Evolutionary conservation across 352 stramenopile genomes (phyloP).

Genomic region (Phytophthora ramorum): DNA sequence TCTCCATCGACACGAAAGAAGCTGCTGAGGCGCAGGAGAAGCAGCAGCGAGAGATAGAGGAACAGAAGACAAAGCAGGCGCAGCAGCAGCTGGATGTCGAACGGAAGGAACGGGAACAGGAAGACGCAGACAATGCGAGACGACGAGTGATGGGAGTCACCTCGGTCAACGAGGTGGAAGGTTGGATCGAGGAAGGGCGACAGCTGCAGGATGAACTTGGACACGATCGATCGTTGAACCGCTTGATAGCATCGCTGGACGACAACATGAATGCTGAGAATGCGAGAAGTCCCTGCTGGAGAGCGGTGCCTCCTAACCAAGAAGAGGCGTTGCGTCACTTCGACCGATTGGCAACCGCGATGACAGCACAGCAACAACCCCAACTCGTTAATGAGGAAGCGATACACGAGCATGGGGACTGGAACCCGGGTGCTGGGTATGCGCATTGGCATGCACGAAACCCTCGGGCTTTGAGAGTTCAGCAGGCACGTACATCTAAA

Average conservation of each 20-base stretch:
- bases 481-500: not conserved
- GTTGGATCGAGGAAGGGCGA: constrained; percentile 43
- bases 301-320: not conserved
- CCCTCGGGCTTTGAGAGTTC: not conserved
- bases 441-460: not conserved
- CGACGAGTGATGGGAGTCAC: constrained; percentile 62
- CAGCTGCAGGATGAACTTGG: constrained; percentile 18
- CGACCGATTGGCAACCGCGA: constrained; percentile 10
- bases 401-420: not conserved
- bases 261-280: constrained; percentile 7
- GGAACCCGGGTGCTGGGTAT: not conserved
- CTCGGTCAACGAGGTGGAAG: constrained; percentile 50
- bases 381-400: not conserved
- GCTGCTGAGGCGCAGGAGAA: constrained; percentile 36
- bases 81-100: constrained; percentile 32
- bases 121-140: constrained; percentile 46
- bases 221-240: constrained; percentile 8
- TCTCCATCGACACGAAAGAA: constrained; percentile 61
- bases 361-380: not conserved
- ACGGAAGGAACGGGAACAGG: constrained; percentile 30
- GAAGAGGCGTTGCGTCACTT: constrained; percentile 14
- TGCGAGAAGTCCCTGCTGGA: not conserved
- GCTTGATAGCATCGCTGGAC: constrained; percentile 20
- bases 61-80: not conserved
- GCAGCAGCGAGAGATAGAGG: constrained; percentile 19